Evolutionary conservation across 495 filamentous ascomycete species (phyloP).

Genomic region (Glonium stellatum): DNA sequence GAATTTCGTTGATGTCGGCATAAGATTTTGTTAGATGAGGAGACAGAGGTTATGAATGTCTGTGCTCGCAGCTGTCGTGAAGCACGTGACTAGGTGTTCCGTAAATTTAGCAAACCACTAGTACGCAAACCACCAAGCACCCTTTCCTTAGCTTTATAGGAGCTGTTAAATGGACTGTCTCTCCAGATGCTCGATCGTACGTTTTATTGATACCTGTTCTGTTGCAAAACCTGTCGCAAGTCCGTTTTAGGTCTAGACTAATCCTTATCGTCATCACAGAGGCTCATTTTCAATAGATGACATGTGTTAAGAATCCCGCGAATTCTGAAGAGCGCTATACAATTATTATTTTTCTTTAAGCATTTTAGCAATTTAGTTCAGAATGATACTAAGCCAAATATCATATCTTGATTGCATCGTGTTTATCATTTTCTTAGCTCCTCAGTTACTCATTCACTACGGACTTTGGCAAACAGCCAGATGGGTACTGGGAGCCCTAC

Average conservation of each 20-base stretch:
- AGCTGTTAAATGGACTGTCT: too few relatives aligned
- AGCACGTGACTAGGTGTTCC: neutral
- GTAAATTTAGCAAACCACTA: too few relatives aligned
- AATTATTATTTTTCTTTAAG: neutral
- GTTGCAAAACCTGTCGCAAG: neutral
- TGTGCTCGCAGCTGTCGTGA: neutral
- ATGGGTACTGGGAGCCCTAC: conserved; percentile 55
- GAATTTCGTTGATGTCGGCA: neutral
- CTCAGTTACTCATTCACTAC: conserved; percentile 57
- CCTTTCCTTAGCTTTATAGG: too few relatives aligned
- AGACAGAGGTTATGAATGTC: neutral
- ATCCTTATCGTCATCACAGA: neutral
- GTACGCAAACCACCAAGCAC: too few relatives aligned
- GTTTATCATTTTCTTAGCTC: conserved; percentile 58
- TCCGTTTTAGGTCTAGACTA: neutral
- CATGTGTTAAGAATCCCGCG: neutral
- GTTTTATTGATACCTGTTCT: too few relatives aligned
- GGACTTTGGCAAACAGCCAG: conserved; percentile 48
- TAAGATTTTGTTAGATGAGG: neutral
- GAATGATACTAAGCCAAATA: conserved; percentile 57
- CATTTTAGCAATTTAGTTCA: neutral
- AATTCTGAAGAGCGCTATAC: neutral
- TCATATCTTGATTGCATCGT: conserved; percentile 66
- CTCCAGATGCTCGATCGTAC: too few relatives aligned
- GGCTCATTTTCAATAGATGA: neutral